Evolutionary conservation across 2,329 filamentous ascomycete species (phyloP), one percentile per base, ranked within the genome.

Genomic region (Exophiala sideris): DNA sequence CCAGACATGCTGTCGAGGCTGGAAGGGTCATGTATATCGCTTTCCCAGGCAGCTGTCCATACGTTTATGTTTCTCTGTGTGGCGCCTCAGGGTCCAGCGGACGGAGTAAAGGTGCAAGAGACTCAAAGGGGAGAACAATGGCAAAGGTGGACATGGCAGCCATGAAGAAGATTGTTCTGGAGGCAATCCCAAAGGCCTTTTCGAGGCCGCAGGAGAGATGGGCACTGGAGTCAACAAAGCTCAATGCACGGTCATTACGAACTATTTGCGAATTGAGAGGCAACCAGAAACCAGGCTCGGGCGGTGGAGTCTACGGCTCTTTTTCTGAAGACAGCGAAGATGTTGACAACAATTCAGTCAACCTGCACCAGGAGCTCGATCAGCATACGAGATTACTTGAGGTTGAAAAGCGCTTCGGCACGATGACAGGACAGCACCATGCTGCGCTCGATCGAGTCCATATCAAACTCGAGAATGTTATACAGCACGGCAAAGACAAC

Each of bases 151-250:
- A 65, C 45, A 54, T 65, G 40, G 57, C 61, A 9, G 56, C 62
- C 18, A 58, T 61, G 50, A 65, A 65, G 44, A 57, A 81, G 36
- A 75, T 94, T 3, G 82, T 95, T 3, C 77, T 91, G 29, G 85
- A 91, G 57, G 88, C 88, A 1, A 84, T 96, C 6, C 89, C 90
- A 0, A 91, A 89, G 64, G 90, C 90, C 0, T 78, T 95, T 10
- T 94, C 89, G 0, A 79, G 84, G 11, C 87, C 88, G 0, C 81
- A 86, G 29, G 80, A 86, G 58, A 79, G 90, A 29, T 92, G 88
- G 61, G 79, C 83, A 0, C 73, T 96, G 1, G 80, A 83, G 57
- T 71, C 81, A 4, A 89, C 88, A 1, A 83, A 80, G 45, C 75
- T 95, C 16, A 80, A 81, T 0, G 88, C 88, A 12, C 85, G 83